Percentiles rank a stretch among this genome's conserved stretches.
These are phyloP conservation scores for Ampelomyces quisqualis DNA, from an alignment of 2,329 filamentous ascomycete species.

Conservation along the genomic window DNA sequence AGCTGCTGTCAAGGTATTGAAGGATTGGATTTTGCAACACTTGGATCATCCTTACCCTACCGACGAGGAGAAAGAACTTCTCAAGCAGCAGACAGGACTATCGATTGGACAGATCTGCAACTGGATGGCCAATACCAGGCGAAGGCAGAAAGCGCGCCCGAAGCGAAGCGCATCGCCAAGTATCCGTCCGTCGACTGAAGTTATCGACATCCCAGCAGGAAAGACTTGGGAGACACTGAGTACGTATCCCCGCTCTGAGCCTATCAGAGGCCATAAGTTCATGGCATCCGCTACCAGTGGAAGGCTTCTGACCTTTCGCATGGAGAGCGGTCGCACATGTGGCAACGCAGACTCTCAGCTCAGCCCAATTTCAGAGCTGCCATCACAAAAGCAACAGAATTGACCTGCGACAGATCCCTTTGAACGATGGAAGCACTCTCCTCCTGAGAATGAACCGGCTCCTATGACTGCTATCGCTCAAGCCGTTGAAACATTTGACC, in stretches of 20 bases:
- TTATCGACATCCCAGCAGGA: slow-evolving; percentile 72
- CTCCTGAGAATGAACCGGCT: slow-evolving; percentile 69
- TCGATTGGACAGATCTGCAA: slow-evolving; percentile 84
- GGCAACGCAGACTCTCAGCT: slow-evolving; percentile 2
- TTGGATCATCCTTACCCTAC: slow-evolving; percentile 82
- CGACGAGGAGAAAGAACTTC: slow-evolving; percentile 78
- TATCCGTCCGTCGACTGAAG: slow-evolving; percentile 60
- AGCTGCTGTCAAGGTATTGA: slow-evolving; percentile 76
- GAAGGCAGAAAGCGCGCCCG: slow-evolving; percentile 73
- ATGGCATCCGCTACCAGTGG: slow-evolving; percentile 16
- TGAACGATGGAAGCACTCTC: slow-evolving; percentile 69
- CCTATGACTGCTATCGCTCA: slow-evolving; percentile 63
- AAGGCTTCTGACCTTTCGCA: slow-evolving; percentile 27
- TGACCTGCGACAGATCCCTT: slow-evolving; percentile 58
- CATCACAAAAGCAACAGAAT: slow-evolving; percentile 20
- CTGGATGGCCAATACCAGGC: slow-evolving; percentile 87
- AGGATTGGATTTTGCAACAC: slow-evolving; percentile 81
- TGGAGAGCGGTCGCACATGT: slow-evolving; percentile 8
- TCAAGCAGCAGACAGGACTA: slow-evolving; percentile 77
- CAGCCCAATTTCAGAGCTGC: slow-evolving; percentile 6
- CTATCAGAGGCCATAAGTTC: slow-evolving; percentile 18
- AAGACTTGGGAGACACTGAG: slow-evolving; percentile 54
- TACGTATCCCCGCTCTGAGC: slow-evolving; percentile 28
- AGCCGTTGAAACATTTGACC: slow-evolving; percentile 52
- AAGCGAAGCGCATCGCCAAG: slow-evolving; percentile 70